Evolutionary conservation across 352 stramenopile genomes (phyloP), one percentile per base, ranked within the genome.

Genomic region (Pythium monospermum): DNA sequence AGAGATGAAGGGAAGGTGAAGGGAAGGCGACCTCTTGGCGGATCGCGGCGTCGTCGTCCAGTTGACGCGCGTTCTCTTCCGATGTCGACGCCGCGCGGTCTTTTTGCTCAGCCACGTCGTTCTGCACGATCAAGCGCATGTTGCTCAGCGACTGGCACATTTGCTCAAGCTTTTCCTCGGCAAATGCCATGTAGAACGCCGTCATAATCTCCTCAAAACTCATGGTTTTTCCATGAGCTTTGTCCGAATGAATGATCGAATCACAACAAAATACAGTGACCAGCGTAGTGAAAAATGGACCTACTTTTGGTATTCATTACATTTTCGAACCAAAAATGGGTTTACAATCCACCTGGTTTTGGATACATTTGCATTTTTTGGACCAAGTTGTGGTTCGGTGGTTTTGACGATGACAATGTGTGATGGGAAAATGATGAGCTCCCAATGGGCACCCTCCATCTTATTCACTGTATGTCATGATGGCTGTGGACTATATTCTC

Each of bases 201-300:
- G 68, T 87, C 60, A 92, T 68, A 64, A 79, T 83, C 53, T 88
- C 74, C 57, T 92, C 72, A 55, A 92, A 92, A 68, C 67, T 73
- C 75, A 85, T 89, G 36, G 23, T n/a, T n/a, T 32, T 27, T 11
- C 23, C 5, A 22, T 23, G 23, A 26, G 18, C 22, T 18, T 46
- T 10, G 22, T 10, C 40, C 8, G 10, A 13, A 7, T 18, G 6
- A 13, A 11, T 23, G 36, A 11, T 42, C 36, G n/a, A n/a, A n/a
- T n/a, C n/a, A n/a, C n/a, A n/a, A n/a, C n/a, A n/a, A n/a, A n/a
- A n/a, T n/a, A n/a, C n/a, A n/a, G n/a, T n/a, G n/a, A n/a, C n/a
- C n/a, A n/a, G n/a, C n/a, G n/a, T n/a, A n/a, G n/a, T n/a, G n/a
- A n/a, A n/a, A n/a, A n/a, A n/a, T n/a, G n/a, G n/a, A n/a, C n/a